Base-by-base conservation (phyloP, 495 filamentous ascomycete species). In the Neurospora sublineolata region DNA sequence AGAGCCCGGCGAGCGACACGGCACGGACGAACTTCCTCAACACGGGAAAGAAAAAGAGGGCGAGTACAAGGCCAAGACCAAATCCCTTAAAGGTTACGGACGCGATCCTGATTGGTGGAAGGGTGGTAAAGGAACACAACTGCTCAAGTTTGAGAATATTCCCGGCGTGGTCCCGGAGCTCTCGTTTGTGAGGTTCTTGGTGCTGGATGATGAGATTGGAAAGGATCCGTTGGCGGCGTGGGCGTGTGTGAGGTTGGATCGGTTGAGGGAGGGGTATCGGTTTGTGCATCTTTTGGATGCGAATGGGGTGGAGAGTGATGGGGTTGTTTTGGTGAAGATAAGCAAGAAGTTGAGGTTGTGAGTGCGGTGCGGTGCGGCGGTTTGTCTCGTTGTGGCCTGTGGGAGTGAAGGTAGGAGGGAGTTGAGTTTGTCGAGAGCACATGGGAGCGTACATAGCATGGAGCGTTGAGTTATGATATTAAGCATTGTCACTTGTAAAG, bases 191-290 rank as follows among this genome's bases (percentile, higher is more conserved):
- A 87, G 94, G 70, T 92, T 97, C 80, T 91, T 96, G 78, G 85
- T 97, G 74, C 89, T 92, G 78, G 91, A 97, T 76, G 89, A 94
- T 72, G 90, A 93, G 74, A 58, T 94, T 69, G 88, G 88, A 3
- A 85, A 86, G 72, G 93, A 97, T 74, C 84, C 89, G 67, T 77
- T 96, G 42, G 92, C 92, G 23, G 93, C 90, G 12, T 98, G 94
- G 94, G 88, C 92, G 9, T 97, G 93, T 77, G 88, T 97, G 70
- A 85, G 93, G 23, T 86, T 97, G 1, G 93, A 97, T 80, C 86
- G 92, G 18, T 79, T 97, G 69, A 87, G 88, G 67, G 77, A 85
- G 42, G 94, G 94, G 2, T 91, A 91, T 73, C 85, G 93, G 18
- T 88, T 97, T 71, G 81, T 98, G 44, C 90, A 89, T 69, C 80